These are phyloP conservation scores for Knoxdaviesia capensis DNA, from an alignment of 2,329 filamentous ascomycete genomes.

Conservation along the genomic window DNA sequence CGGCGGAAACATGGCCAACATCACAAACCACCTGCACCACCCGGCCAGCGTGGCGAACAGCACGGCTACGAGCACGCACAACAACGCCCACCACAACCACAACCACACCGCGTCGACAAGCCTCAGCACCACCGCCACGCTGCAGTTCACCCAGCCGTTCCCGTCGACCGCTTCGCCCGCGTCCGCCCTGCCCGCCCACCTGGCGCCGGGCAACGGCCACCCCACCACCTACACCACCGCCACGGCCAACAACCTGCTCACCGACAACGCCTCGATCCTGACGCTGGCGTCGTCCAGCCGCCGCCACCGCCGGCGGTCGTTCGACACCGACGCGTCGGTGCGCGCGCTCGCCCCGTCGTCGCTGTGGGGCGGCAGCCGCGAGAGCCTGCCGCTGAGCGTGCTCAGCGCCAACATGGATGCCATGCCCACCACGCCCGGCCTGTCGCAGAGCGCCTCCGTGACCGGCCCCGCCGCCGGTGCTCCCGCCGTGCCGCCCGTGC, in stretches of 20 bases:
- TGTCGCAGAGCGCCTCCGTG: slow-evolving; percentile 27
- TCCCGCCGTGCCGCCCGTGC: background rate
- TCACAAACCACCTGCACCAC: slow-evolving; percentile 17
- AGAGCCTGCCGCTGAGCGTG: slow-evolving; percentile 60
- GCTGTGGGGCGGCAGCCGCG: slow-evolving; percentile 62
- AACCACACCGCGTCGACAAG: slow-evolving; percentile 19
- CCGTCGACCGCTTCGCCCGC: slow-evolving; percentile 37
- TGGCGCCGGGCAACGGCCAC: slow-evolving; percentile 32
- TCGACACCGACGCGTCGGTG: slow-evolving; percentile 73
- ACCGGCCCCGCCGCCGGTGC: background rate
- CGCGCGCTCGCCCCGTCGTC: slow-evolving; percentile 69
- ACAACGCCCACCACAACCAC: slow-evolving; percentile 18
- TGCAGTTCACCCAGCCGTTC: slow-evolving; percentile 47
- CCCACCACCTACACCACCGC: slow-evolving; percentile 59
- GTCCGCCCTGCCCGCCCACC: slow-evolving; percentile 52
- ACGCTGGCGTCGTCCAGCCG: slow-evolving; percentile 72
- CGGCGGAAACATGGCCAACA: slow-evolving; percentile 20
- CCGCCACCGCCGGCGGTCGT: slow-evolving; percentile 52
- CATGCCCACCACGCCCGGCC: slow-evolving; percentile 19
- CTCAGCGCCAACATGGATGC: slow-evolving; percentile 50
- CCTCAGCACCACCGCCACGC: slow-evolving; percentile 1
- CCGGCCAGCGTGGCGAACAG: slow-evolving; percentile 9
- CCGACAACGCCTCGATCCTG: slow-evolving; percentile 70
- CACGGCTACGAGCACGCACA: slow-evolving; percentile 17
- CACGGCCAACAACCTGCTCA: slow-evolving; percentile 63